phyloP scores from a whole-genome alignment of 176 grass and related monocot species.

The Pontederia crassipes region DNA sequence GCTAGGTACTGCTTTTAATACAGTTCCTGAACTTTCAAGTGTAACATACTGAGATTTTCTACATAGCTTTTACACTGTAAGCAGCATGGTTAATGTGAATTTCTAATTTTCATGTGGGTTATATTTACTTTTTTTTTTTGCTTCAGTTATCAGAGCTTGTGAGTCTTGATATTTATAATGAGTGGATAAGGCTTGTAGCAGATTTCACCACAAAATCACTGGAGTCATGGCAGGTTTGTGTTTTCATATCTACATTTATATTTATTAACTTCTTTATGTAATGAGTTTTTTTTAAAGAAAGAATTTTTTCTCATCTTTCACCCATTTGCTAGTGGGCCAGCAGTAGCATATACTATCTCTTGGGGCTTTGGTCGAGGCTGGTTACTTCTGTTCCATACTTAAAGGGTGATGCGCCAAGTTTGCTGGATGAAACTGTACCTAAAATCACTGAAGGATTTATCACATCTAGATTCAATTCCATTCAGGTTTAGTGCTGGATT shows the following conservation, averaged over 20 bases:
- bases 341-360: constrained; percentile 92
- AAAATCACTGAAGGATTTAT: constrained; percentile 98
- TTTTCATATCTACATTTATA: neutral
- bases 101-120: neutral
- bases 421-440: constrained; percentile 95
- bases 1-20: too few relatives aligned
- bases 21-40: too few relatives aligned
- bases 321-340: constrained; percentile 76
- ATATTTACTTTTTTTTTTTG: constrained; percentile 8
- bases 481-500: constrained; percentile 55
- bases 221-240: constrained; percentile 92
- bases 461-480: constrained; percentile 89
- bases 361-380: constrained; percentile 93
- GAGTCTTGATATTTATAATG: constrained; percentile 84
- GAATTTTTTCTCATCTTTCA: neutral
- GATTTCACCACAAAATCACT: constrained; percentile 94
- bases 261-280: neutral
- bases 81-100: too few relatives aligned
- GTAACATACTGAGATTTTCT: too few relatives aligned
- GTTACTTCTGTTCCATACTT: constrained; percentile 98
- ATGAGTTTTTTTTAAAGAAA: neutral
- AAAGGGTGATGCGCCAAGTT: constrained; percentile 86
- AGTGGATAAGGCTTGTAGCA: constrained; percentile 91
- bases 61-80: too few relatives aligned
- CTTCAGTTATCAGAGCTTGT: constrained; percentile 84